phyloP scores from a whole-genome alignment of 2,329 filamentous ascomycete species.

The Fusarium oxysporum region DNA sequence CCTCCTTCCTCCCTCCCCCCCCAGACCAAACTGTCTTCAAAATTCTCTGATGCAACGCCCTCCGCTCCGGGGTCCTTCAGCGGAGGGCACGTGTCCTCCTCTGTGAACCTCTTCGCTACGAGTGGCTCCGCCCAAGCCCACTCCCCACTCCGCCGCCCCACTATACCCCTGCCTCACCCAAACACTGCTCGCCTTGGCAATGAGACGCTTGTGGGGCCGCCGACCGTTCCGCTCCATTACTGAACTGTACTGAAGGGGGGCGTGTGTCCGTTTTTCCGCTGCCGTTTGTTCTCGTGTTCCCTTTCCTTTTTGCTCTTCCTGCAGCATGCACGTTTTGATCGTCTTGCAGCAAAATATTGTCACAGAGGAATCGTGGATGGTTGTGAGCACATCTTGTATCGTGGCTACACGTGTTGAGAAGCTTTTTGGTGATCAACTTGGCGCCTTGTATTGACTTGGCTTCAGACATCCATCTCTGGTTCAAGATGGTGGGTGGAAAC shows the following conservation, averaged over 20 bases:
- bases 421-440: conserved; percentile 19
- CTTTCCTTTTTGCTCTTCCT: background rate
- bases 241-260: background rate
- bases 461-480: background rate
- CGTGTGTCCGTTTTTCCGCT: conserved; percentile 22
- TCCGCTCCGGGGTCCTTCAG: conserved; percentile 30
- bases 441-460: conserved; percentile 26
- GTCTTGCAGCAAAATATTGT: conserved; percentile 24
- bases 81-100: conserved; percentile 39
- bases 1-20: background rate
- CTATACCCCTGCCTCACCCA: conserved; percentile 15
- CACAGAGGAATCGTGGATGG: conserved; percentile 27
- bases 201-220: conserved; percentile 32
- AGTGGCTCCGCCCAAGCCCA: conserved; percentile 33
- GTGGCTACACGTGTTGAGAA: conserved; percentile 19
- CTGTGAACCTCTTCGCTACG: background rate
- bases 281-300: conserved; percentile 7
- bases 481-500: conserved; percentile 4
- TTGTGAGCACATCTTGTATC: background rate
- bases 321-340: conserved; percentile 14
- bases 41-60: conserved; percentile 3
- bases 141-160: conserved; percentile 24
- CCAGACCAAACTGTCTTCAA: background rate
- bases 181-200: conserved; percentile 23
- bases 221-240: conserved; percentile 29